phyloP scores from a whole-genome alignment of 768 basidiomycete species.

The button mushroom (Agaricus bisporus) region DNA sequence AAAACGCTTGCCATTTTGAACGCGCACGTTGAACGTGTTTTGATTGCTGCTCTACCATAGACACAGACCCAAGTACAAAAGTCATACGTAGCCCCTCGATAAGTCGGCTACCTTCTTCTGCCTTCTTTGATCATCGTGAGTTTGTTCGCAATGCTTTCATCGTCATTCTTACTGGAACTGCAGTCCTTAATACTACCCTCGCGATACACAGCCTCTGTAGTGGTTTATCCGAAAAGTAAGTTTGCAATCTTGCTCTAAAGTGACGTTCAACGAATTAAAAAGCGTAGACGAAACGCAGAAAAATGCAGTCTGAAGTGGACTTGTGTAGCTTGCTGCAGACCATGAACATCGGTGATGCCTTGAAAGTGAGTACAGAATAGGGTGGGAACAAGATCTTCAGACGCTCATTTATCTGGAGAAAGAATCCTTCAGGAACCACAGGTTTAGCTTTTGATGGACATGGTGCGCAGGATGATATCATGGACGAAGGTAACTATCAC shows the following conservation, averaged over 20 bases:
- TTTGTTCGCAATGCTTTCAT: no score
- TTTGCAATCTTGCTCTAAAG: no score
- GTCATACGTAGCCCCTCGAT: no score
- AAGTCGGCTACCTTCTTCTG: no score
- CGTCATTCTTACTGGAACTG: no score
- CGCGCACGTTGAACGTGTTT: not conserved
- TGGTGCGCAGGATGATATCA: slow-evolving; percentile 38
- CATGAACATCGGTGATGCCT: slow-evolving; percentile 36
- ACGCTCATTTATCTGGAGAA: slow-evolving; percentile 29
- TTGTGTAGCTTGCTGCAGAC: slow-evolving; percentile 47
- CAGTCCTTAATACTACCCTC: no score
- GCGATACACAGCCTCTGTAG: no score
- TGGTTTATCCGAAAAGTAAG: no score
- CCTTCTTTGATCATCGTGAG: no score
- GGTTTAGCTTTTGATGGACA: slow-evolving; percentile 11
- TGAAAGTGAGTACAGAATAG: slow-evolving; percentile 22
- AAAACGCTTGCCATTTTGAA: not conserved
- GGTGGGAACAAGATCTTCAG: not conserved
- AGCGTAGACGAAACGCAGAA: not conserved
- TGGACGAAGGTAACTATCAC: slow-evolving; percentile 38
- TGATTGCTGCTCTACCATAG: no score
- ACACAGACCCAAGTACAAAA: no score
- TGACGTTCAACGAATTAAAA: no score
- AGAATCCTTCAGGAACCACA: slow-evolving; percentile 28
- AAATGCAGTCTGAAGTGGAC: slow-evolving; percentile 31